Evolutionary conservation across 1,284 basidiomycete genomes (phyloP), one percentile per base, ranked within the genome.

Genomic region (Pseudozyma thailandica): DNA sequence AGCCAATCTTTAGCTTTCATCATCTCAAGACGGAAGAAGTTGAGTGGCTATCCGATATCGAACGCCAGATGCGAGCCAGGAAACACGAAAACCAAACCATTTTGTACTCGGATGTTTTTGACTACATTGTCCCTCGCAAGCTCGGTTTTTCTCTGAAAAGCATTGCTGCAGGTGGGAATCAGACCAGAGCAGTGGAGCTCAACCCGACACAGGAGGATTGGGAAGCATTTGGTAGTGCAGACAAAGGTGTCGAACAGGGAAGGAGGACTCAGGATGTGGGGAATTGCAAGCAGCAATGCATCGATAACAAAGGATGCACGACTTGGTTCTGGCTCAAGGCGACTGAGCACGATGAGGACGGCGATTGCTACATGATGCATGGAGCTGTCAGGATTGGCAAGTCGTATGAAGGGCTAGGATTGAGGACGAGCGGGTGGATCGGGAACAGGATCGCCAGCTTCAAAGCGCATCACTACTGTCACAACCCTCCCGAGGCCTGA

Each of bases 341-440:
- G 2, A 54, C 50, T 2, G 48, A 54, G 6, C 21, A 39, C 13
- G 54, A 58, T 13, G 0, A n/a, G 6, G 39, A 48, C 4, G 65
- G 59, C 5, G 48, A 55, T 18, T 69, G 65, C 41, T 48, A 51
- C 27, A n/a, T 63, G 37, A 53, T 69, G 59, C 46, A 49, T 12
- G 50, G 46, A 7, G 59, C 46, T 0, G 28, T 69, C 3, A 45
- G 42, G 26, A 55, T 69, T 10, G 65, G 65, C 23, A 50, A 59
- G 35, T 9, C 47, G 20, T 59, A 59, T 30, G 33, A 54, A 28
- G 65, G 59, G 7, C 23, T 47, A 2, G 59, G 55, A 15, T 3
- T 48, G 23, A 30, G 59, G 8, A 69, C 55, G 18, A 69, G 65
- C 41, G 65, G 65, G 3, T 69, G 65, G 65, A 37, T 69, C 28